Conservation (phyloP, 73 alveolate species). For the Tetrahymena thermophila region DNA sequence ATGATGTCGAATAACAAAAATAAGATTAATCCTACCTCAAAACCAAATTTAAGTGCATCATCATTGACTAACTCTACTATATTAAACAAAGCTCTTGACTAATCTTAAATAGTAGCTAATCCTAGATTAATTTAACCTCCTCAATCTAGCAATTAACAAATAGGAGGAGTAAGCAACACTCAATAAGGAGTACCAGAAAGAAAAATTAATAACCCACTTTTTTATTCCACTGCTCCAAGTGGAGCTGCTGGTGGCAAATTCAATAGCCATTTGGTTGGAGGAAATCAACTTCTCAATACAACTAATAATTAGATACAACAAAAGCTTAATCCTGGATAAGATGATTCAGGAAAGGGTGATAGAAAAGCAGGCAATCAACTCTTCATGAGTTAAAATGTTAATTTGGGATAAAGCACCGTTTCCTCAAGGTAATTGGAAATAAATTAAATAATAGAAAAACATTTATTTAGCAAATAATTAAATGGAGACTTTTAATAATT, state of each 20-base stretch:
- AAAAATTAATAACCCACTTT: not conserved
- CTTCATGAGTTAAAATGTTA: not conserved
- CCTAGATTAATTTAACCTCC: not conserved
- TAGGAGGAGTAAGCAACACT: not conserved
- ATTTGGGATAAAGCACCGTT: not conserved
- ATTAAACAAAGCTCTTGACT: not conserved
- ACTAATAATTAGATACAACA: not conserved
- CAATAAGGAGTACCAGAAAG: not conserved
- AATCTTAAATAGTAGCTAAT: not conserved
- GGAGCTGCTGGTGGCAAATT: not conserved
- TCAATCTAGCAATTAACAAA: not conserved
- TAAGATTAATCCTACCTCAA: not conserved
- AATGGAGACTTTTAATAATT: not conserved
- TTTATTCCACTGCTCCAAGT: not conserved
- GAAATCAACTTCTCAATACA: not conserved
- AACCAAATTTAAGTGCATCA: not conserved
- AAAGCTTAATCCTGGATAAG: not conserved
- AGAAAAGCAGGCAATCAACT: not conserved
- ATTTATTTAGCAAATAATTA: not conserved
- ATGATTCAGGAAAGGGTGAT: not conserved
- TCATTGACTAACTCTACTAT: not conserved
- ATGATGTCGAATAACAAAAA: not conserved
- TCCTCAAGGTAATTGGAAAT: not conserved
- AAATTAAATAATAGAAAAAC: not conserved
- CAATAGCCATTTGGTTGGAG: not conserved